Percentiles rank a stretch among this genome's conserved stretches.
Evolutionary conservation across 768 basidiomycete genomes (phyloP).

Genomic region (Mycena belliarum): DNA sequence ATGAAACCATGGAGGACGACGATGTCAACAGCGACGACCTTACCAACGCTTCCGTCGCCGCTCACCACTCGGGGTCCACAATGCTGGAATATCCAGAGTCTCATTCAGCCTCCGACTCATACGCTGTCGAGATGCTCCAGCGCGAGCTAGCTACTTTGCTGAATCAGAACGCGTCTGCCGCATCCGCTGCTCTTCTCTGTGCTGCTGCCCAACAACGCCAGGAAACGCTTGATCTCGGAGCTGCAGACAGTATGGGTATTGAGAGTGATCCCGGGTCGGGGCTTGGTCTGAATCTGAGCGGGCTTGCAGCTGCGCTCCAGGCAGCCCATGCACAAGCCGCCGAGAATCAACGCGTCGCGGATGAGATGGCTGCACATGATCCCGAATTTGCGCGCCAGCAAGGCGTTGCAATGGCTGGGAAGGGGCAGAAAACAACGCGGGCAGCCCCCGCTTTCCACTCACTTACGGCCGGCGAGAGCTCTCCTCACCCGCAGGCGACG

Average conservation of each 20-base stretch:
- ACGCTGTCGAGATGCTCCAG: constrained; percentile 74
- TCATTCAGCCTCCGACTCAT: constrained; percentile 45
- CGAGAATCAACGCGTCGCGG: constrained; percentile 46
- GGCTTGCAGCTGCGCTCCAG: constrained; percentile 78
- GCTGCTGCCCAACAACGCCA: constrained; percentile 73
- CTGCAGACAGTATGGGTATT: constrained; percentile 28
- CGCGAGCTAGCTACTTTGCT: constrained; percentile 75
- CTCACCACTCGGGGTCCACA: constrained; percentile 37
- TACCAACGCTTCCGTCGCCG: constrained; percentile 32
- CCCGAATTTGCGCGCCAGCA: constrained; percentile 45
- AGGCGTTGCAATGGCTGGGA: constrained; percentile 44
- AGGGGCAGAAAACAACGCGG: constrained; percentile 58
- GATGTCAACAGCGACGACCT: constrained; percentile 50
- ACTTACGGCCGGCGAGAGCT: constrained; percentile 58
- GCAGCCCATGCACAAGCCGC: constrained; percentile 68
- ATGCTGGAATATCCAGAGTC: constrained; percentile 38
- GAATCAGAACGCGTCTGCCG: constrained; percentile 72
- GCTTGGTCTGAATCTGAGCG: constrained; percentile 58
- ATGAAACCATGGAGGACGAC: constrained; percentile 64
- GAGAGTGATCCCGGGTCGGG: constrained; percentile 33
- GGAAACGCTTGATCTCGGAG: constrained; percentile 41
- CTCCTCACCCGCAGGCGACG: constrained; percentile 32
- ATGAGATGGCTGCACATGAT: constrained; percentile 47
- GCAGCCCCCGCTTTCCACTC: constrained; percentile 80
- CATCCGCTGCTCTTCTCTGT: constrained; percentile 61